Conservation (phyloP, 2,329 filamentous ascomycete genomes). For the Fusarium sp. region DNA sequence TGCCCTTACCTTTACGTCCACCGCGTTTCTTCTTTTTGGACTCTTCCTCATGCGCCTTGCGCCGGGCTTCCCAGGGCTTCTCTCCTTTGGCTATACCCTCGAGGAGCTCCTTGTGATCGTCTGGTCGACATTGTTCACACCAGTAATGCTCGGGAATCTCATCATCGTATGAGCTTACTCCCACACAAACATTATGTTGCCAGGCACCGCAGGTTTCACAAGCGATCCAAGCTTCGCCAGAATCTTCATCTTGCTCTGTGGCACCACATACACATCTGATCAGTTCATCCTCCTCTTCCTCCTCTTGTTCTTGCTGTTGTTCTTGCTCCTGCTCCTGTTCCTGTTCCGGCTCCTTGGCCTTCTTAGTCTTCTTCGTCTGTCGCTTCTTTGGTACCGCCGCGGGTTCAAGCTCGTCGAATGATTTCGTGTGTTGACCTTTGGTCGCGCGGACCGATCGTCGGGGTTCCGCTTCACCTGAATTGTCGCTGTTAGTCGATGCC, state of each 20-base stretch:
- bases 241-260: constrained; percentile 84
- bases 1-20: constrained; percentile 72
- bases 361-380: constrained; percentile 63
- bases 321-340: constrained; percentile 59
- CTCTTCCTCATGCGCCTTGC: constrained; percentile 71
- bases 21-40: constrained; percentile 67
- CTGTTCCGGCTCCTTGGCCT: constrained; percentile 64
- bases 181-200: constrained; percentile 98
- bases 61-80: constrained; percentile 83
- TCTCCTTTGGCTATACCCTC: constrained; percentile 83
- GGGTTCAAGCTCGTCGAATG: constrained; percentile 79
- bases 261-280: constrained; percentile 95
- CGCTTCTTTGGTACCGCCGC: constrained; percentile 65
- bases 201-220: constrained; percentile 93
- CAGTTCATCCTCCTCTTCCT: constrained; percentile 69
- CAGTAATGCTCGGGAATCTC: constrained; percentile 87
- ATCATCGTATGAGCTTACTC: constrained; percentile 80
- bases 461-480: constrained; percentile 72
- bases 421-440: constrained; percentile 94
- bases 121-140: constrained; percentile 89
- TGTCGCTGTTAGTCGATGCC: constrained; percentile 39
- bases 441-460: constrained; percentile 95
- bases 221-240: constrained; percentile 92
- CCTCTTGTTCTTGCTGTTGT: constrained; percentile 62
- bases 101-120: constrained; percentile 83